Evolutionary conservation across 83 land plant species (phyloP), one percentile per base, ranked within the genome.

Genomic region (Picea mariana): DNA sequence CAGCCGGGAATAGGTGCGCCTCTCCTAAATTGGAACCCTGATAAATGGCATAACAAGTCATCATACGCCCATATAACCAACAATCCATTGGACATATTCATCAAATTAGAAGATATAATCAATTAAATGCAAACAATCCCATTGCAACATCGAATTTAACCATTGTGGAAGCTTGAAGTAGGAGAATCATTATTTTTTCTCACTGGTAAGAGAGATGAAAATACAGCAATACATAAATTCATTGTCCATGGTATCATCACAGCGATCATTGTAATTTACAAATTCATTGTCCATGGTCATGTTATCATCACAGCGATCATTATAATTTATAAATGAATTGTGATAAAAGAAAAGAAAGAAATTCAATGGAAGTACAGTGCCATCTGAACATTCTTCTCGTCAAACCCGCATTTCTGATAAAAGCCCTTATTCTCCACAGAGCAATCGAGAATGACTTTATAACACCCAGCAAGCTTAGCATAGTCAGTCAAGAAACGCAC

Each of bases 401-500:
- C 66, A 63, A 84, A 90, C 9, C 96, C 96, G 68, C 92, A 91
- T 59, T 88, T 88, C 82, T 91, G 92, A 80, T 93, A 93, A 77
- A 91, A 93, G 6, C 66, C 71, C 77, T 71, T 77, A 34, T 88
- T 90, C 47, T 91, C 85, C 9, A 52, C 76, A 72, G 62, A 79
- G 75, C 94, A 93, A 81, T 93, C 94, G 9, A 93, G 87, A 62
- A 93, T 93, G 17, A 88, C 96, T 88, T 93, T 91, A 34, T 91
- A 88, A 79, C 93, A 91, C 9, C 89, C 87, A 40, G 72, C 79
- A 5, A 68, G 34, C 18, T 72, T 81, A 3, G 91, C 91, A 65
- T 85, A 83, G 12, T 88, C 84, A 3, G 85, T 38, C 9, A 91
- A 83, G 76, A 84, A 87, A 7, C 52, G 67, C 3, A 91, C 58